Evolutionary conservation across 179 eudicot genomes (phyloP), one percentile per base, ranked within the genome.

Genomic region (Gypsophila paniculata): DNA sequence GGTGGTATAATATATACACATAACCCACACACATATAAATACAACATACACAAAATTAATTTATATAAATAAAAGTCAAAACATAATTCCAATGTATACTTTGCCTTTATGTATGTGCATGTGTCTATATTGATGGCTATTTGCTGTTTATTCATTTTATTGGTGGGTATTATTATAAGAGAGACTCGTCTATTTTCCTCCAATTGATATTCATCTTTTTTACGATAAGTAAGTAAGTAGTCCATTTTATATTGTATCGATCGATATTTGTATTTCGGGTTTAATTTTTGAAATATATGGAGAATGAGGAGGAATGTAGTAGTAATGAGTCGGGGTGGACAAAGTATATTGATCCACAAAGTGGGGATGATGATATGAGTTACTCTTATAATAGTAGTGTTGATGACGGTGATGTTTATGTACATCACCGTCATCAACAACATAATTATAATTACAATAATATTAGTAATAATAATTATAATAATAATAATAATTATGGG

Each of bases 291-390:
- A 5, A 8, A 22, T 57, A 39, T n/a, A 65, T 71, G 75, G 75
- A 71, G 2, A 55, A 46, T 18, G 60, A 59, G 8, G 81, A 74
- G 55, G 75, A 71, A 66, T 79, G 69, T 60, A 79, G 67, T 53
- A 75, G 82, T 57, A 64, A 42, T 55, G 75, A 63, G 38, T 79
- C 78, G 17, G 78, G 81, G n/a, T 64, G 75, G 81, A 74, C 71
- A 13, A 76, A 76, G 68, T 76, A 76, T 72, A 76, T 76, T 49
- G 79, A 76, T 76, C 75, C 79, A 54, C 52, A 46, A 4, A 76
- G 72, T 52, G 72, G 61, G 34, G 34, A 29, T 0, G 71, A 71
- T n/a, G 70, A 69, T 25, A 39, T 68, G 6, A 62, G 25, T 14
- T 49, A 29, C 34, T 29, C 34, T 29, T 29, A 44, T 63, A 38